A percentile compares a stretch with the other conserved stretches of the same genome.
These are phyloP conservation scores for Colletotrichum plurivorum DNA, from an alignment of 2,329 filamentous ascomycete species.

Conservation along the genomic window DNA sequence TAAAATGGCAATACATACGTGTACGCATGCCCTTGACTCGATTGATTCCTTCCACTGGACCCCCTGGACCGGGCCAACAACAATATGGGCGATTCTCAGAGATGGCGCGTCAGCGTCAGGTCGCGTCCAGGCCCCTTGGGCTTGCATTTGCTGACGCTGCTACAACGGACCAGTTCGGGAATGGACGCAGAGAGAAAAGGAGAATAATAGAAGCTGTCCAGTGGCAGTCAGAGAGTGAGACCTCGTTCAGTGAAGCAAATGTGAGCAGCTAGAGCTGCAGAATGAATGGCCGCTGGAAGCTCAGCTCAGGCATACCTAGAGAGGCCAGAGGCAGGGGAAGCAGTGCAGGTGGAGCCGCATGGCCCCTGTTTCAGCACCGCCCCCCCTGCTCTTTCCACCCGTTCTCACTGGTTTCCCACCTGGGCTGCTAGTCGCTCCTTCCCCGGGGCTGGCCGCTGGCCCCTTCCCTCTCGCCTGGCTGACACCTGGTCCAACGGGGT, in stretches of 20 bases:
- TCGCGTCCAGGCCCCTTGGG: too few relatives aligned
- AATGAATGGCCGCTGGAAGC: too few relatives aligned
- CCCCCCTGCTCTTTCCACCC: slow-evolving; percentile 21
- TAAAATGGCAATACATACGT: too few relatives aligned
- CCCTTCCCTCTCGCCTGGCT: slow-evolving; percentile 1
- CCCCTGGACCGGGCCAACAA: slow-evolving; percentile 1
- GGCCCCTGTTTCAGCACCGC: slow-evolving; percentile 38
- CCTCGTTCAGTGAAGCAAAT: too few relatives aligned
- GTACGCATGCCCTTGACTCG: background rate
- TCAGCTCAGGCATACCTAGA: background rate
- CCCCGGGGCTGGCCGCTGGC: slow-evolving; percentile 33
- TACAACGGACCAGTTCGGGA: too few relatives aligned
- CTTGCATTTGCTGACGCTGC: too few relatives aligned
- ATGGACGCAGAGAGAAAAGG: background rate
- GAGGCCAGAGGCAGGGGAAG: background rate
- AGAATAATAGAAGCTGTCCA: background rate
- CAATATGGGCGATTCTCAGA: background rate
- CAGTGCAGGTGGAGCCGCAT: slow-evolving; percentile 23
- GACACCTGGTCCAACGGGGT: slow-evolving; percentile 2
- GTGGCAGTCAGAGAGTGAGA: background rate
- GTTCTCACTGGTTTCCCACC: slow-evolving; percentile 25
- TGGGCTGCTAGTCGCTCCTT: slow-evolving; percentile 24
- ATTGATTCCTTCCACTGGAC: background rate
- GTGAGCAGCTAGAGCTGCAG: too few relatives aligned
- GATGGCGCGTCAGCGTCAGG: too few relatives aligned